Evolutionary conservation across 2,329 filamentous ascomycete species (phyloP), one percentile per base, ranked within the genome.

Genomic region (Stenocarpella maydis): DNA sequence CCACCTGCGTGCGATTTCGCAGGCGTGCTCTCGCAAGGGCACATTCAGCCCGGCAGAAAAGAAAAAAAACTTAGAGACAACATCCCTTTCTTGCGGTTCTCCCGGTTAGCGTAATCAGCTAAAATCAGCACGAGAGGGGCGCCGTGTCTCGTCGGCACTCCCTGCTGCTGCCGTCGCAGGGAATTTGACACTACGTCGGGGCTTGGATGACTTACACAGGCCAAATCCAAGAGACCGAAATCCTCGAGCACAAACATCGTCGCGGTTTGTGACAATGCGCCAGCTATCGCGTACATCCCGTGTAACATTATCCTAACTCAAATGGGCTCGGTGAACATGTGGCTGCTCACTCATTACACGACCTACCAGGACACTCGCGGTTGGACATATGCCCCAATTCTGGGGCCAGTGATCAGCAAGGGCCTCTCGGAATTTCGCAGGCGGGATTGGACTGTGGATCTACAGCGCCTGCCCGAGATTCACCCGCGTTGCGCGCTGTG

Each of bases 291-390:
- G 21, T 31, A 39, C 31, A 31, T 7, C 41, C 31, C 17, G 65
- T 39, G 54, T 21, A 50, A 58, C 45, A 21, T 41, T 31, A 12
- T 17, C 41, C 65, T 55, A 58, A 67, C 65, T 47, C 28, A 58
- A 54, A 58, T 2, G 52, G 24, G 45, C 17, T 66, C 68, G 68
- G 68, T 70, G 68, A 64, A 45, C 31, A 24, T 45, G 55, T 70
- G 68, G 50, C 68, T 68, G 39, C 34, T 41, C 39, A 53, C 47
- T 45, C 55, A 45, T 58, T 34, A 55, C 41, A 31, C 19, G 39
- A 43, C 69, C 58, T 50, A 34, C 49, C 50, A 28, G 28, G 49
- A 47, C 31, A 43, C 53, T 31, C 28, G 21, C 66, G 54, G 53
- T 53, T 58, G 53, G 60, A 49, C n/a, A n/a, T 49, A 34, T 39